Conservation (phyloP, 2,329 filamentous ascomycete species). For the Biscogniauxia sp. region DNA sequence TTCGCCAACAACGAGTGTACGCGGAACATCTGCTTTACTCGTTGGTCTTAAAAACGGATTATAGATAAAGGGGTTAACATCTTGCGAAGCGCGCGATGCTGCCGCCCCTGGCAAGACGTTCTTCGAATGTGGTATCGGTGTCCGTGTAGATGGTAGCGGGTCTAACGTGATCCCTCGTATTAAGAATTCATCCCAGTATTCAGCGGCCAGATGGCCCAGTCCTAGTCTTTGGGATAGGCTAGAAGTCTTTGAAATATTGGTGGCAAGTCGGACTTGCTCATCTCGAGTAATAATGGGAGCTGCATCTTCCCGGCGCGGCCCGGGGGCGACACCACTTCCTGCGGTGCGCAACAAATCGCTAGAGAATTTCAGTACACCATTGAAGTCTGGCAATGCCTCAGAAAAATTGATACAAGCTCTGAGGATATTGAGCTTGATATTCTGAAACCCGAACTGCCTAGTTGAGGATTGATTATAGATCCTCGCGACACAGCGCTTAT, state of each 20-base stretch:
- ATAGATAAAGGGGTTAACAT: conserved; percentile 86
- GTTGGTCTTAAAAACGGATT: conserved; percentile 80
- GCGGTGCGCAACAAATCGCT: conserved; percentile 79
- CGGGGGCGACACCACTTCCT: conserved; percentile 75
- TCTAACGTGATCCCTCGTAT: conserved; percentile 74
- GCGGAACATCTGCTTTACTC: conserved; percentile 59
- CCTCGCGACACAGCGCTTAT: conserved; percentile 52
- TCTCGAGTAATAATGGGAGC: conserved; percentile 71
- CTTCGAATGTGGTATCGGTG: conserved; percentile 64
- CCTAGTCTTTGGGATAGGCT: conserved; percentile 74
- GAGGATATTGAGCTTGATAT: conserved; percentile 82
- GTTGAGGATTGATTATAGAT: conserved; percentile 58
- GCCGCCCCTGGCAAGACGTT: conserved; percentile 51
- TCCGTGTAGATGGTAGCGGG: conserved; percentile 55
- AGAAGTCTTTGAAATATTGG: conserved; percentile 82
- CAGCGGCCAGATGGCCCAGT: conserved; percentile 65
- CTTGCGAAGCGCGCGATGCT: conserved; percentile 52
- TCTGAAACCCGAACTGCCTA: conserved; percentile 72
- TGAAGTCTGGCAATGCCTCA: conserved; percentile 88
- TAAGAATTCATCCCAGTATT: conserved; percentile 97
- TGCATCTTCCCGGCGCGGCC: conserved; percentile 64
- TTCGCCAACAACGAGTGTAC: conserved; percentile 76
- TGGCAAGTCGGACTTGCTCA: conserved; percentile 80
- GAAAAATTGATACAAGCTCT: conserved; percentile 90
- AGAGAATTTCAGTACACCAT: conserved; percentile 84